Percentiles rank a stretch among this genome's conserved stretches.
These are phyloP conservation scores for Grosmannia clavigera DNA, from an alignment of 2,329 filamentous ascomycete species.

Conservation along the genomic window DNA sequence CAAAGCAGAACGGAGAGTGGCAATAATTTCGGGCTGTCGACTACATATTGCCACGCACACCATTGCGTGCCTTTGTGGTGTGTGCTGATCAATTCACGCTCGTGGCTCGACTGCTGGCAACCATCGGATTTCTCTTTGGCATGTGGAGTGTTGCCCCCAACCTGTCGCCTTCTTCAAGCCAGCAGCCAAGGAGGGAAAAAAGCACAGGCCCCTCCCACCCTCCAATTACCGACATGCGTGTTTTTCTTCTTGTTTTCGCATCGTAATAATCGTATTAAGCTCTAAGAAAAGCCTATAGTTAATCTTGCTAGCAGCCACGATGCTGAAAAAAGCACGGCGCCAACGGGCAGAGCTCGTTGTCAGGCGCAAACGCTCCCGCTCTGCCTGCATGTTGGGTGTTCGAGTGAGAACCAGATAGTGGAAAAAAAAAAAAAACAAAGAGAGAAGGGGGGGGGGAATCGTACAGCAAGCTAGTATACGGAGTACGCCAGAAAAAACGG, in stretches of 20 bases:
- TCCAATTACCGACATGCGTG: too few species aligned
- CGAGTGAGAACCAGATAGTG: neutral
- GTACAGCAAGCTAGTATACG: neutral
- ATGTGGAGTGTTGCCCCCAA: neutral
- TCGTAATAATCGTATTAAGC: too few species aligned
- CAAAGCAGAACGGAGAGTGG: neutral
- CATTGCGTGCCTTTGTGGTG: neutral
- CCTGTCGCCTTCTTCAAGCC: neutral
- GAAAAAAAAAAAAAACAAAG: neutral
- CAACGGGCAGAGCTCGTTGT: too few species aligned
- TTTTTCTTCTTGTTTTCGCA: neutral
- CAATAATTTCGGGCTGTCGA: conserved; percentile 1
- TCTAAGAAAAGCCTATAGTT: too few species aligned
- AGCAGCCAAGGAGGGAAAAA: neutral
- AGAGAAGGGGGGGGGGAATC: neutral
- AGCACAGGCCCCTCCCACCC: neutral
- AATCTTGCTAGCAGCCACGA: too few species aligned
- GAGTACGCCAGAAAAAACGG: conserved; percentile 16
- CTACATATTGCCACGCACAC: neutral
- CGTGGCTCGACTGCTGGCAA: neutral
- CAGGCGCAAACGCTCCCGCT: too few species aligned
- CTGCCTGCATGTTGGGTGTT: too few species aligned
- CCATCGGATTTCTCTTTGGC: neutral
- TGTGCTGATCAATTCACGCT: neutral
- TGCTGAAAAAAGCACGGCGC: too few species aligned